These are phyloP conservation scores for Eucalyptus viminalis DNA, from an alignment of 345 rosid genomes.

Conservation along the genomic window DNA sequence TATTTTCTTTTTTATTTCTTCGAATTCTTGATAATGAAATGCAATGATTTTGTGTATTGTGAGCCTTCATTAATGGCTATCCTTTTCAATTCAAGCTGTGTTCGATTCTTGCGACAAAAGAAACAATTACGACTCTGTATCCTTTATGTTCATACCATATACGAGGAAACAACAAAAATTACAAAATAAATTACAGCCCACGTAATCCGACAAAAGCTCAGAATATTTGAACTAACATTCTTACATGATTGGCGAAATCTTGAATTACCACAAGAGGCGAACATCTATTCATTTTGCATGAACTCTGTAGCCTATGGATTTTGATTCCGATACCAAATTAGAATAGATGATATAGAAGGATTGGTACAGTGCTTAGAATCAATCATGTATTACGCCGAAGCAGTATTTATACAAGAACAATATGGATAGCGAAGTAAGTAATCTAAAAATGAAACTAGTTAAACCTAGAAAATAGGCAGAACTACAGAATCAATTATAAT, in stretches of 20 bases:
- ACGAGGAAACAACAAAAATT: background rate
- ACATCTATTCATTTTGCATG: background rate
- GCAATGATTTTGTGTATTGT: background rate
- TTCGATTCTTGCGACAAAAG: background rate
- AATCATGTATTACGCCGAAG: background rate
- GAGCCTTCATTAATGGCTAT: background rate
- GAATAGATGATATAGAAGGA: background rate
- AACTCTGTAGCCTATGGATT: background rate
- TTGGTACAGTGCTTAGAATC: background rate
- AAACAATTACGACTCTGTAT: background rate
- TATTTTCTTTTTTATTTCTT: background rate
- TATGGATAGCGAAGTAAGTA: background rate
- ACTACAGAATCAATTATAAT: background rate
- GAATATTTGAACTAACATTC: background rate
- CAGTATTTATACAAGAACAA: background rate
- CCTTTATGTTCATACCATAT: background rate
- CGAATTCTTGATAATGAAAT: background rate
- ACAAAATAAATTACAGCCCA: background rate
- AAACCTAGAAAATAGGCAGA: background rate
- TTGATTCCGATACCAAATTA: background rate
- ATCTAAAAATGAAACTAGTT: background rate
- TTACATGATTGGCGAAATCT: background rate
- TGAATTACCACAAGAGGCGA: background rate
- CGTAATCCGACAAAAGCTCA: background rate
- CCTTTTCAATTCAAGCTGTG: background rate